Base-by-base conservation (phyloP, 805 yeast genomes). In the Yarrowia deformans region DNA sequence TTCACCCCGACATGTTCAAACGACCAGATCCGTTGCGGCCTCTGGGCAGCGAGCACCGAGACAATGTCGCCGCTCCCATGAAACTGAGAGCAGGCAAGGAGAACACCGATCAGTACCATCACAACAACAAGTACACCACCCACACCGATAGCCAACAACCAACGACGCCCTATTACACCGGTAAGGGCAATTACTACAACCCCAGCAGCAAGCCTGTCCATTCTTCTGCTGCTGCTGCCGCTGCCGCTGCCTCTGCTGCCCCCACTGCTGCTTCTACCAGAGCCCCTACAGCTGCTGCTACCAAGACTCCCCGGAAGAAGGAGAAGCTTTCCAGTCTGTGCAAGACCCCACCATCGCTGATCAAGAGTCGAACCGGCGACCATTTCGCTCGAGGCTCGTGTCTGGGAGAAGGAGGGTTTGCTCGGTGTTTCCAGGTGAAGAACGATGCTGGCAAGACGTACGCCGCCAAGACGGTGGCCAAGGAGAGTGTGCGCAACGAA, bases 381-480 rank as follows among this genome's bases (percentile, higher is more conserved):
- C 96, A 93, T 74, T 95, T 90, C 79, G 91, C 90, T 72, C 86
- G 98, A 77, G 98, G 98, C 1, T 84, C 84, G 70, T 93, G 93
- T 75, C 82, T 95, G 43, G 99, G 99, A 45, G 98, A 94, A 74
- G 99, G 99, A 71, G 99, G 99, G 0, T 95, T 95, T 82, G 99
- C 99, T 18, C 87, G 98, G 76, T 95, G 99, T 77, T 95, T 95
- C 81, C 98, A 95, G 78, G 95, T 95, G 84, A 91, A 90, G 77
- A 97, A 93, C 79, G 90, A 92, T 71, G 82, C 85, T 72, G 98
- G 98, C 43, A 86, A 87, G 75, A 85, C 91, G 1, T 95, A 84
- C 79, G 99, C 99, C 19, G 99, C 99, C 40, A 95, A 95, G 77
- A 96, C 99, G 0, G 97, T 95, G 45, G 99, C 99, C 68, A 95